A percentile compares a stretch with the other conserved stretches of the same genome.
Conservation (phyloP, 2,329 filamentous ascomycete genomes). For the Pseudogymnoascus sp. region DNA sequence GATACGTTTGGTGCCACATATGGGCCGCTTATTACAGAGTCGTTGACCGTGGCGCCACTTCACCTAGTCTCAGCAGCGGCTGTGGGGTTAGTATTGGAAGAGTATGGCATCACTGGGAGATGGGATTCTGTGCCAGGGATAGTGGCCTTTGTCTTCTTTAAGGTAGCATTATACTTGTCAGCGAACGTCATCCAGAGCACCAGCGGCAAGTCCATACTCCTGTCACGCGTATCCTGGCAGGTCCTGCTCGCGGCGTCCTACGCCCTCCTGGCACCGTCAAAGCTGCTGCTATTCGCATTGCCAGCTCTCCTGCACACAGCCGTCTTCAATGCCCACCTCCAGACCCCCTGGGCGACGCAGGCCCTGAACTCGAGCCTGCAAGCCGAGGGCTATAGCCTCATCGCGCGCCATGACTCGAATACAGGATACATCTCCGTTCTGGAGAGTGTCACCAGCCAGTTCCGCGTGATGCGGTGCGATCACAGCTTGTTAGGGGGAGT, state of each 20-base stretch:
- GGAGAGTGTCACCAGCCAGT: constrained; percentile 62
- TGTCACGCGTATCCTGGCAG: constrained; percentile 66
- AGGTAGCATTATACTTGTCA: constrained; percentile 28
- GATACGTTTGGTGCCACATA: constrained; percentile 54
- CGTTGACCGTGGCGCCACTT: constrained; percentile 62
- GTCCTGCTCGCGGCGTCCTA: constrained; percentile 57
- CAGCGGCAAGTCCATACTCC: constrained; percentile 53
- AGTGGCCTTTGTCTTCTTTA: constrained; percentile 58
- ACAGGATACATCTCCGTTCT: constrained; percentile 91
- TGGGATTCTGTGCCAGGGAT: constrained; percentile 45
- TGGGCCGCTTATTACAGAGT: constrained; percentile 70
- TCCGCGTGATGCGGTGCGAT: constrained; percentile 81
- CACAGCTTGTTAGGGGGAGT: constrained; percentile 90
- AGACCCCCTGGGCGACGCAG: constrained; percentile 48
- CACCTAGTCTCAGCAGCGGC: constrained; percentile 54
- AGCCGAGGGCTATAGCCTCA: constrained; percentile 59
- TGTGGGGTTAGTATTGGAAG: constrained; percentile 56
- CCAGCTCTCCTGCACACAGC: constrained; percentile 67
- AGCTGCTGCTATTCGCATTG: constrained; percentile 54
- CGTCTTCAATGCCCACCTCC: constrained; percentile 65
- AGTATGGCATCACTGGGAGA: constrained; percentile 41
- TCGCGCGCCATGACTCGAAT: constrained; percentile 75
- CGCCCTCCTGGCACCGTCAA: constrained; percentile 58
- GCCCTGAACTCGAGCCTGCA: constrained; percentile 58
- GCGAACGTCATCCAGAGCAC: constrained; percentile 35